Evolutionary conservation across 2,329 filamentous ascomycete genomes (phyloP).

Genomic region (Colletotrichum sp.): DNA sequence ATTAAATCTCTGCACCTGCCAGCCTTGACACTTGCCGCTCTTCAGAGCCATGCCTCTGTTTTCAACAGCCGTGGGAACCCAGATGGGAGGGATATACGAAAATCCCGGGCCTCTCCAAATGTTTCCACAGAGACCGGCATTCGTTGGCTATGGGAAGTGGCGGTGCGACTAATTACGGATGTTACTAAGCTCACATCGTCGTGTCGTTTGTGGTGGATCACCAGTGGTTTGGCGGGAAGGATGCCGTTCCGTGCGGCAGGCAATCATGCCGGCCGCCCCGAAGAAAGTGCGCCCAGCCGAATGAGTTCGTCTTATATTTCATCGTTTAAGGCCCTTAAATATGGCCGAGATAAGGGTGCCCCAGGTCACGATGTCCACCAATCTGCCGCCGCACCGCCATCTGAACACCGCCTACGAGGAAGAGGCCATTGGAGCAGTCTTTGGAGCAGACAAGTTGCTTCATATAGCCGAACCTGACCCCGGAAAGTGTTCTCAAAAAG

Average conservation of each 20-base stretch:
- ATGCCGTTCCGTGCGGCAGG: not conserved
- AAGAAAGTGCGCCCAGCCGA: not conserved
- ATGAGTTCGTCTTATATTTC: not conserved
- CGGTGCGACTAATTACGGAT: not conserved
- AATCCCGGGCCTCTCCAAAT: rapidly evolving
- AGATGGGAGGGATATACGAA: not conserved
- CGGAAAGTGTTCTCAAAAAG: not conserved
- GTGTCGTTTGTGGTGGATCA: not conserved
- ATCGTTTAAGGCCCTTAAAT: not conserved
- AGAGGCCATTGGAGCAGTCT: not conserved
- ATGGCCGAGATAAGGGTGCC: not conserved
- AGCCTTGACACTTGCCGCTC: not conserved
- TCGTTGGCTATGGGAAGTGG: not conserved
- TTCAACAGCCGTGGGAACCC: not conserved
- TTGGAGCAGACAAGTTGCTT: not conserved
- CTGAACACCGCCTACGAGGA: not conserved
- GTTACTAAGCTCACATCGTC: not conserved
- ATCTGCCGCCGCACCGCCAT: not conserved
- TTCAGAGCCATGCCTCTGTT: not conserved
- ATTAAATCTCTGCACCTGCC: not conserved
- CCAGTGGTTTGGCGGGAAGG: not conserved
- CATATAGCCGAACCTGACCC: not conserved
- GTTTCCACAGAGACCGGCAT: rapidly evolving
- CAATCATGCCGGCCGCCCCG: not conserved
- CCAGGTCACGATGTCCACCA: not conserved